A percentile compares a stretch with the other conserved stretches of the same genome.
phyloP scores from a whole-genome alignment of 495 filamentous ascomycete genomes.

The Pseudoneurospora amorphoporcata region DNA sequence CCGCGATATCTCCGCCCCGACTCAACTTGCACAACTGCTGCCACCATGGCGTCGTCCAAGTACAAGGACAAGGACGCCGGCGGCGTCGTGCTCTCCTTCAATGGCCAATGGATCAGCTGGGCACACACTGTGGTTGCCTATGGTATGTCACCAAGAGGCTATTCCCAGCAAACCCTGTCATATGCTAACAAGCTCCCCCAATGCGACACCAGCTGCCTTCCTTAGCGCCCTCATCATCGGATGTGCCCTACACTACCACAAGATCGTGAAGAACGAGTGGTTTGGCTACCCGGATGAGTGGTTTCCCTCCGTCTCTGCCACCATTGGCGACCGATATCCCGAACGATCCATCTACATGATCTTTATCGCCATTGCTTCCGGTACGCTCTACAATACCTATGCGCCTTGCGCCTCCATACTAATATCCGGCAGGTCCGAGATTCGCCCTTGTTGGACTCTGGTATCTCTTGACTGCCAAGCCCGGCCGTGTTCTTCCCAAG shows the following conservation, averaged over 20 bases:
- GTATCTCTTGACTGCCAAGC: slow-evolving; percentile 77
- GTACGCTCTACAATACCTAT: slow-evolving; percentile 27
- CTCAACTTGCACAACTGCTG: not conserved
- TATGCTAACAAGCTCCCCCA: not conserved
- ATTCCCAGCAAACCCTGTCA: not conserved
- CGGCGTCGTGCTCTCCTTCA: slow-evolving; percentile 72
- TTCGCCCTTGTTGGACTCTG: slow-evolving; percentile 87
- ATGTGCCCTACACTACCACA: slow-evolving; percentile 77
- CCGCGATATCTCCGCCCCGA: not conserved
- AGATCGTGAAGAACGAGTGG: slow-evolving; percentile 97
- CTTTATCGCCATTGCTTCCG: slow-evolving; percentile 93
- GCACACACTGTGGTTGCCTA: slow-evolving; percentile 79
- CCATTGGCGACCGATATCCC: slow-evolving; percentile 97
- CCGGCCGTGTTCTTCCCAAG: slow-evolving; percentile 66
- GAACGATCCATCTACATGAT: slow-evolving; percentile 94
- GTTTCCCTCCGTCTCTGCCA: slow-evolving; percentile 97
- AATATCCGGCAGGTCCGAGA: slow-evolving; percentile 53
- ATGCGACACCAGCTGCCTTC: slow-evolving; percentile 56
- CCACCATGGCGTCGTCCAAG: slow-evolving; percentile 42
- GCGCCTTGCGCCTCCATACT: not conserved
- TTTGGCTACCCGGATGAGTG: slow-evolving; percentile 96
- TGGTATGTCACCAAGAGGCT: slow-evolving; percentile 31
- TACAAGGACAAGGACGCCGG: slow-evolving; percentile 69
- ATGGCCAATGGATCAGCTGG: slow-evolving; percentile 88
- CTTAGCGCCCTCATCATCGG: slow-evolving; percentile 82